phyloP scores from a whole-genome alignment of 2,329 filamentous ascomycete species.

The Pseudomassariella vexata region DNA sequence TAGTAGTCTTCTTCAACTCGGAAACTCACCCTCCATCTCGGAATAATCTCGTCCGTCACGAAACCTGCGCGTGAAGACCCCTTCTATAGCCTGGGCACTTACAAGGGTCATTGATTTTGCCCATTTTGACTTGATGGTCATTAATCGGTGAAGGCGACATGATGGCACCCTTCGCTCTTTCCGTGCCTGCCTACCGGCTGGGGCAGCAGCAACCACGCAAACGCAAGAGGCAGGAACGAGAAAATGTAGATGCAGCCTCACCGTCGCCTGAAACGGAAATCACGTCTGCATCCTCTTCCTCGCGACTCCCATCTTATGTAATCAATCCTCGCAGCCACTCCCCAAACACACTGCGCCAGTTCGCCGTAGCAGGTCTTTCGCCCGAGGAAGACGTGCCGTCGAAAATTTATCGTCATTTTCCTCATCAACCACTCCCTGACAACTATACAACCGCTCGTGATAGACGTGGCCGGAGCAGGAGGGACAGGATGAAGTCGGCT shows the following conservation, averaged over 20 bases:
- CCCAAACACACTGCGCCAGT: slow-evolving; percentile 45
- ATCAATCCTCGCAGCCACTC: slow-evolving; percentile 53
- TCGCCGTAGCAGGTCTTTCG: slow-evolving; percentile 46
- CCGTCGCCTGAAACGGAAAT: slow-evolving; percentile 9
- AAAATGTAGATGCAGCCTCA: not conserved
- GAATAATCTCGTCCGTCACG: no score
- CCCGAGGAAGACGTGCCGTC: slow-evolving; percentile 38
- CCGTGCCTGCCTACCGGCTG: slow-evolving; percentile 19
- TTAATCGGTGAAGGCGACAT: not conserved
- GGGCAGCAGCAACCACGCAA: slow-evolving; percentile 14
- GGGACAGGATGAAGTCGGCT: slow-evolving; percentile 8
- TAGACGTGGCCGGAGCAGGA: slow-evolving; percentile 9
- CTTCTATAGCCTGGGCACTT: no score
- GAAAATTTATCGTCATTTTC: slow-evolving; percentile 37
- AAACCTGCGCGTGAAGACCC: no score
- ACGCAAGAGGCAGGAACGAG: slow-evolving; percentile 28
- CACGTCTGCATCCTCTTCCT: slow-evolving; percentile 12
- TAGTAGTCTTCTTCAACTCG: no score
- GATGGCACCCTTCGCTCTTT: slow-evolving; percentile 23
- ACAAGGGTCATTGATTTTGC: no score
- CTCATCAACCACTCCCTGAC: slow-evolving; percentile 38
- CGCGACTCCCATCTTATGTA: slow-evolving; percentile 23
- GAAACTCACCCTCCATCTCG: no score
- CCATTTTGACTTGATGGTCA: no score
- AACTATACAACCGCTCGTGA: slow-evolving; percentile 5